Percentiles rank a stretch among this genome's conserved stretches.
These are phyloP conservation scores for Rhynchosporium secalis DNA, from an alignment of 2,329 filamentous ascomycete genomes.

Conservation along the genomic window DNA sequence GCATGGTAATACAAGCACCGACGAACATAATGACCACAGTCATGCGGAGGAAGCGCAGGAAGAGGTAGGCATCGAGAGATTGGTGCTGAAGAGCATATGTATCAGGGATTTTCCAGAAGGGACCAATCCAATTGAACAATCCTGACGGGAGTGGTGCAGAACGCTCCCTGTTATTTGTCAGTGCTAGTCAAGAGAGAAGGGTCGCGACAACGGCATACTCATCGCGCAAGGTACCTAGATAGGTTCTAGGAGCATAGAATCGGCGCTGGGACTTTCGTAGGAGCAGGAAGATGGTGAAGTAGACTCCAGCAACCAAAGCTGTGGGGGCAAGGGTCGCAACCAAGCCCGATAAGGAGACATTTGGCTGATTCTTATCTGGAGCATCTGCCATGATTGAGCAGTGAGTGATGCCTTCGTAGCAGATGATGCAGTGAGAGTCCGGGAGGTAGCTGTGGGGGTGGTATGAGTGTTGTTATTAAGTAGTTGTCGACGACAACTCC, in stretches of 20 bases:
- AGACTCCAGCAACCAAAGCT: slow-evolving; percentile 46
- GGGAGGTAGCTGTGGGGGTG: not conserved
- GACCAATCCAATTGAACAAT: slow-evolving; percentile 65
- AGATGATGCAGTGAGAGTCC: not conserved
- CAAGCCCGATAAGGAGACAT: slow-evolving; percentile 42
- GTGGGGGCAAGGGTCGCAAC: slow-evolving; percentile 50
- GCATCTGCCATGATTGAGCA: slow-evolving; percentile 16
- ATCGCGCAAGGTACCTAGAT: slow-evolving; percentile 52
- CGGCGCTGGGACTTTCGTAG: slow-evolving; percentile 50
- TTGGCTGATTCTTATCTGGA: slow-evolving; percentile 16
- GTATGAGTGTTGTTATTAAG: not conserved
- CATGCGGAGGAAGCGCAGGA: slow-evolving; percentile 84
- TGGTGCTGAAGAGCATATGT: slow-evolving; percentile 84
- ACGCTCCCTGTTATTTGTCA: slow-evolving; percentile 49
- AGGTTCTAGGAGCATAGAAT: slow-evolving; percentile 56
- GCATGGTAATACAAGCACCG: slow-evolving; percentile 82
- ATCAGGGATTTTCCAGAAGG: slow-evolving; percentile 70
- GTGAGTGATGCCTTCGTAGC: slow-evolving; percentile 15
- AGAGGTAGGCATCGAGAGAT: slow-evolving; percentile 88
- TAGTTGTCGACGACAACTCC: not conserved
- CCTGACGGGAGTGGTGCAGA: slow-evolving; percentile 60
- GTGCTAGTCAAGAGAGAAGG: slow-evolving; percentile 7
- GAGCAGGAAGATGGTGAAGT: slow-evolving; percentile 50
- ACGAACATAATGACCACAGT: slow-evolving; percentile 77
- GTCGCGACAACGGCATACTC: slow-evolving; percentile 29